Conservation (phyloP, 2,329 filamentous ascomycete genomes). For the Neoarthrinium moseri region DNA sequence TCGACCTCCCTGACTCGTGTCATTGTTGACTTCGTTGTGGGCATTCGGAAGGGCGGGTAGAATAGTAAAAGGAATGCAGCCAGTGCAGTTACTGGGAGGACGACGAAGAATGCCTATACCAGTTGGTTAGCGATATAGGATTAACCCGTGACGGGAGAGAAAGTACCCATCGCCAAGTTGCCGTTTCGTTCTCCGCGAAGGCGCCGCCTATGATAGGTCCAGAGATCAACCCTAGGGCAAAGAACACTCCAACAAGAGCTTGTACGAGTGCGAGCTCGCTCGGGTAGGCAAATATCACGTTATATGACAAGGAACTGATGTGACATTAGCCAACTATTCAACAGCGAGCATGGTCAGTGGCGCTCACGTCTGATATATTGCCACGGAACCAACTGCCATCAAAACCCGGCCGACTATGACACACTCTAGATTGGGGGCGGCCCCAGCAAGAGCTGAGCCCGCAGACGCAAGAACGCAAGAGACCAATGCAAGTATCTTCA, state of each 20-base stretch:
- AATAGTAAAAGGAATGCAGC: conserved; percentile 39
- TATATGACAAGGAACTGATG: conserved; percentile 18
- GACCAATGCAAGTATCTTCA: conserved; percentile 26
- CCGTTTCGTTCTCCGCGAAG: conserved; percentile 30
- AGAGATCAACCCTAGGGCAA: conserved; percentile 22
- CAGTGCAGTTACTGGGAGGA: conserved; percentile 13
- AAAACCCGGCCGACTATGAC: conserved; percentile 31
- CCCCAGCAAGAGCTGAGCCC: conserved; percentile 27
- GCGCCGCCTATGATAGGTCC: conserved; percentile 29
- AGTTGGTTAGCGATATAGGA: too few relatives aligned
- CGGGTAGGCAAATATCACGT: conserved; percentile 19
- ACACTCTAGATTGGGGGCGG: conserved; percentile 24
- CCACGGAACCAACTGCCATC: conserved; percentile 28
- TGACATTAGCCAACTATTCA: too few relatives aligned
- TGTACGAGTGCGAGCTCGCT: conserved; percentile 17
- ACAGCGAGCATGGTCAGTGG: not conserved
- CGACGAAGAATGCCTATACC: conserved; percentile 17
- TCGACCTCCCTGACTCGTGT: conserved; percentile 25
- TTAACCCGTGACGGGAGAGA: too few relatives aligned
- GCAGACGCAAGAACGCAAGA: conserved; percentile 25
- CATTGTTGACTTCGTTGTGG: conserved; percentile 14
- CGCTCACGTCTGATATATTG: conserved; percentile 30
- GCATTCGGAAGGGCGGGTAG: conserved; percentile 33
- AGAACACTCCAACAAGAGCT: conserved; percentile 18
- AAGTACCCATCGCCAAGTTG: conserved; percentile 39